A percentile compares a stretch with the other conserved stretches of the same genome.
phyloP scores from a whole-genome alignment of 768 basidiomycete genomes.

The Trichaptum fuscoviolaceum region DNA sequence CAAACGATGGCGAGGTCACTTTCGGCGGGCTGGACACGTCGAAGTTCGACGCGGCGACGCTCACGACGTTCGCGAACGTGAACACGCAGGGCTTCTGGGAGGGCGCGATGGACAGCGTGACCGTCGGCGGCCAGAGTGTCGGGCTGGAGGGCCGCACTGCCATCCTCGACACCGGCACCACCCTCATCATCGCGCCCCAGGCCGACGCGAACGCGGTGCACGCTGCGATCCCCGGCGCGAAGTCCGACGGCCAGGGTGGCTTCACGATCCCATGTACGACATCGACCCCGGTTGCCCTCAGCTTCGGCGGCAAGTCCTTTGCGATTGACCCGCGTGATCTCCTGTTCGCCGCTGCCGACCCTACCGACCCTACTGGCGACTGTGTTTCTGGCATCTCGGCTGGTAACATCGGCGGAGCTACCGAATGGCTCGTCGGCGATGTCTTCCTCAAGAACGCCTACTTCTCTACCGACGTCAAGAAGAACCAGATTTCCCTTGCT shows the following conservation, averaged over 20 bases:
- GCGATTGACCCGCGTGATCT: conserved; percentile 64
- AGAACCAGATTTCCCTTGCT: conserved; percentile 57
- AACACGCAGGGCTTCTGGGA: conserved; percentile 79
- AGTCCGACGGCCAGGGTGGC: conserved; percentile 40
- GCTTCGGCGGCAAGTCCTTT: conserved; percentile 54
- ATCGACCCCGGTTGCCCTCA: conserved; percentile 45
- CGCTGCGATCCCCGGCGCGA: conserved; percentile 48
- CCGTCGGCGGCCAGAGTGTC: conserved; percentile 49
- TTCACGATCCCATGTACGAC: conserved; percentile 66
- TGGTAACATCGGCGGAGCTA: conserved; percentile 51
- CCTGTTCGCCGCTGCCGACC: conserved; percentile 46
- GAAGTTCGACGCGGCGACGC: conserved; percentile 59
- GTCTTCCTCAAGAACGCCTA: conserved; percentile 77
- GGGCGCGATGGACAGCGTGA: conserved; percentile 51
- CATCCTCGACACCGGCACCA: conserved; percentile 61
- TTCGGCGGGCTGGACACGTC: conserved; percentile 70
- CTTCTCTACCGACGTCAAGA: conserved; percentile 55
- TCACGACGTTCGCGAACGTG: conserved; percentile 58
- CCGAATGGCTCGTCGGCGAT: conserved; percentile 72
- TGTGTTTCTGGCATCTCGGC: conserved; percentile 70
- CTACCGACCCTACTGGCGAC: conserved; percentile 48
- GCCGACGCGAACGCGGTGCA: conserved; percentile 55
- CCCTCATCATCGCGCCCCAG: conserved; percentile 37
- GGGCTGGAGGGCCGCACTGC: conserved; percentile 60
- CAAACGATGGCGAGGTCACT: conserved; percentile 72